Evolutionary conservation across 192 early-diverging fungal species (phyloP).

Genomic region (Backusella australiensis): DNA sequence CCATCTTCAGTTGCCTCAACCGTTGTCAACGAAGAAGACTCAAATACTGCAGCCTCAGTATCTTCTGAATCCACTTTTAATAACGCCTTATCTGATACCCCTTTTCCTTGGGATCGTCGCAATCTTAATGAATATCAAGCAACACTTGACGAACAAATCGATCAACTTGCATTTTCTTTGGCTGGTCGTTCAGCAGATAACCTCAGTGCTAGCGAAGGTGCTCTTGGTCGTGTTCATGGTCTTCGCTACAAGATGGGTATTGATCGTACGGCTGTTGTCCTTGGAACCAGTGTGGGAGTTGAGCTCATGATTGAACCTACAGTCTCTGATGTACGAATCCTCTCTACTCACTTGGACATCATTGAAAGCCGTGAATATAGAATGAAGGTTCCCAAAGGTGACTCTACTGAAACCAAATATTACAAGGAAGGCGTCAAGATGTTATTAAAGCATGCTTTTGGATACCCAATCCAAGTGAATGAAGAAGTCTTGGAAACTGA

Average conservation of each 20-base stretch:
- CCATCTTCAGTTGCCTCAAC: not conserved
- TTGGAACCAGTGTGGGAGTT: conserved; percentile 25
- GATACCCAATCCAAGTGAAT: conserved; percentile 1
- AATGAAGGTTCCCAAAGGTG: conserved; percentile 3
- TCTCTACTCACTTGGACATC: not conserved
- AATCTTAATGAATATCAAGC: not conserved
- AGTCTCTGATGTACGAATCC: not conserved
- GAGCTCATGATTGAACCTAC: conserved; percentile 21
- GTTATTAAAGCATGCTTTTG: conserved; percentile 23
- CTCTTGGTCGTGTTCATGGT: not conserved
- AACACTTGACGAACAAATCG: conserved; percentile 23
- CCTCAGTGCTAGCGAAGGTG: not conserved
- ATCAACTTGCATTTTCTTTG: conserved; percentile 16
- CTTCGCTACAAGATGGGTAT: conserved; percentile 16
- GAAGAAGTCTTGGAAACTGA: not conserved
- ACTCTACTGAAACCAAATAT: not conserved
- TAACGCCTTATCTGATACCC: not conserved
- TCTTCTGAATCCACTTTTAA: not conserved
- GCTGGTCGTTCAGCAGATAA: conserved; percentile 17
- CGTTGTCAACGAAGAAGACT: not conserved
- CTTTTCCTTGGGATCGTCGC: conserved; percentile 9
- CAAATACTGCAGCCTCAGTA: not conserved
- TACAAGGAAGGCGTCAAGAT: conserved; percentile 10
- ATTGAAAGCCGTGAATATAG: conserved; percentile 12
- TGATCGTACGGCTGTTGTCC: conserved; percentile 24